Base-by-base conservation (phyloP, 768 basidiomycete species). In the Paxillus rubicundulus region DNA sequence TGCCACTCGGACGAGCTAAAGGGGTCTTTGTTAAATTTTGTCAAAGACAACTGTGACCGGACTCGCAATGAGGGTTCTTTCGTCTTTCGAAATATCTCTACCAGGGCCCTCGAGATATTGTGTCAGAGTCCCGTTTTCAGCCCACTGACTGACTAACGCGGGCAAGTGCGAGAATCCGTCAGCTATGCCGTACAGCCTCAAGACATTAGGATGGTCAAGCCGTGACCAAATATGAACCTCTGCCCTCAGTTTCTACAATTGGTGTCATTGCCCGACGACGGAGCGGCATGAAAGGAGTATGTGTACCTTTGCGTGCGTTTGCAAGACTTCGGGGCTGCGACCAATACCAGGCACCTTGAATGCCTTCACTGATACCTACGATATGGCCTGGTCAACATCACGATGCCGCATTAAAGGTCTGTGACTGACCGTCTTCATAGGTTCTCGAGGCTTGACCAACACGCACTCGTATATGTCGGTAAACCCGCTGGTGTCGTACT, bases 381-480 rank as follows among this genome's bases (percentile, higher is more conserved):
- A 13, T 12, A 32, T 4, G 20, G 32, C 4, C 8, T 1, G n/a
- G 17, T 30, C 9, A 30, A 8, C 9, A 24, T 21, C 21, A 21
- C 21, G 21, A 10, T n/a, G 4, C 10, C 17, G 10, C 6, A 41
- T 41, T 6, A 2, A 20, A 41, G 40, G 21, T 41, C 6, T 14
- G 2, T 8, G 36, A 36, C 36, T 36, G 5, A 41, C 40, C 5
- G 17, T 6, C 8, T 4, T 27, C 40, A 2, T 20, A 14, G 20
- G 20, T 21, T 20, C 20, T 6, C 20, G 10, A 24, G 41, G 18
- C 9, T 8, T 16, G 18, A 3, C 73, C 72, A 75, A 6, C 20
- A 61, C 59, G 2, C 71, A 73, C 45, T 61, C 70, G 72, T 72
- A 78, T n/a, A 77, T 70, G 58, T 78, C 77, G 10, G 73, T 70